Evolutionary conservation across 2,329 filamentous ascomycete species (phyloP).

Genomic region (Kalmusia sp.): DNA sequence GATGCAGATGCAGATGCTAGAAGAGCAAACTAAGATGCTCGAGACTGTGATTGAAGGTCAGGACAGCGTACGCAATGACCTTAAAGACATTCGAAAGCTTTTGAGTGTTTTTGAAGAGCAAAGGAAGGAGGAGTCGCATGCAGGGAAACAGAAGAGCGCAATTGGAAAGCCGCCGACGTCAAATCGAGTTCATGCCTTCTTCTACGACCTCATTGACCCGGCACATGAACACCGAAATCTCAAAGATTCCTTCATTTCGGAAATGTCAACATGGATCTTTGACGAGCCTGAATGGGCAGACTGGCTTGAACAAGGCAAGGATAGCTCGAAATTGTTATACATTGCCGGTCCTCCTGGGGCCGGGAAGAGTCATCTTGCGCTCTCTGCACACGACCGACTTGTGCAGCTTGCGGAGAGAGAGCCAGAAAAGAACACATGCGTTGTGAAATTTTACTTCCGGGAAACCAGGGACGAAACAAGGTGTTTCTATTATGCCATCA

Average conservation of each 20-base stretch:
- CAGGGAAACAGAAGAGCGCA: constrained; percentile 1
- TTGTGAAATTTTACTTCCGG: constrained; percentile 3
- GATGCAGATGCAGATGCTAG: constrained; percentile 4
- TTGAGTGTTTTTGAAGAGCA: constrained; percentile 4
- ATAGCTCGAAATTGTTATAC: neutral
- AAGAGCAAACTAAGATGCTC: constrained; percentile 4
- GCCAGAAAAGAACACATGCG: neutral
- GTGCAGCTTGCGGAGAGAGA: constrained; percentile 1
- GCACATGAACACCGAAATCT: neutral
- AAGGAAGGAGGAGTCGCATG: neutral
- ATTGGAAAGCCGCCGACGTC: constrained; percentile 4
- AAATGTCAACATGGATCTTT: constrained; percentile 6
- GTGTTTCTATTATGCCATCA: constrained; percentile 1
- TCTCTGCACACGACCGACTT: neutral
- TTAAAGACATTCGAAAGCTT: constrained; percentile 4
- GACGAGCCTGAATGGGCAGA: neutral
- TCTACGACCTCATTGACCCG: constrained; percentile 4
- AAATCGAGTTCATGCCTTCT: neutral
- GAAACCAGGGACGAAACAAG: constrained; percentile 2
- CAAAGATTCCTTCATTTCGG: neutral
- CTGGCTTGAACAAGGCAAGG: neutral
- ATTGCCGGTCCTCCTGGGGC: neutral
- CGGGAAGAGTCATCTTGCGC: constrained; percentile 3
- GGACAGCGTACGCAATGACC: constrained; percentile 4
- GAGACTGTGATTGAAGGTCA: constrained; percentile 1